Conservation (phyloP, 495 filamentous ascomycete species). For the Apodospora peruviana region DNA sequence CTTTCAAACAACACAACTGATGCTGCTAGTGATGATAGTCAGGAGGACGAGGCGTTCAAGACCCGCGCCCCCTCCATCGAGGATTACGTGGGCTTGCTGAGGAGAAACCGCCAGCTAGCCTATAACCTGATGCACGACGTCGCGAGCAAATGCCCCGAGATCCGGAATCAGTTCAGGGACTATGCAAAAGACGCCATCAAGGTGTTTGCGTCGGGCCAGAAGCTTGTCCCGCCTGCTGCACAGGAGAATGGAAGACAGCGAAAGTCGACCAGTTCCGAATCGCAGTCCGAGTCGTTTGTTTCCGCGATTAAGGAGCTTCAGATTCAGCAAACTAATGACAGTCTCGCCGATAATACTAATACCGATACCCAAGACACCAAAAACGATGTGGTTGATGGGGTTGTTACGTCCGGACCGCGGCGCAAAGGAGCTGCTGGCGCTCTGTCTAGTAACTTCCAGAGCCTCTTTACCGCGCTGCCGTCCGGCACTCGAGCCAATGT, state of each 20-base stretch:
- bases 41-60: constrained; percentile 12
- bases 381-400: not conserved
- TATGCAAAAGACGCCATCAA: constrained; percentile 28
- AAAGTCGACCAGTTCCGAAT: too few relatives aligned
- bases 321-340: not conserved
- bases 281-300: not conserved
- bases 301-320: not conserved
- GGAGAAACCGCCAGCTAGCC: constrained; percentile 45
- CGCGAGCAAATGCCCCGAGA: constrained; percentile 54
- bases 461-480: constrained; percentile 41
- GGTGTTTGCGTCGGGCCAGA: constrained; percentile 17
- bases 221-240: not conserved
- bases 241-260: not conserved
- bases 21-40: not conserved
- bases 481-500: constrained; percentile 27
- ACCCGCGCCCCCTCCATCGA: constrained; percentile 46
- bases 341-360: not conserved
- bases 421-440: constrained; percentile 31
- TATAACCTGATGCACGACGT: constrained; percentile 61
- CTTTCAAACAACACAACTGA: not conserved
- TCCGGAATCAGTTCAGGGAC: constrained; percentile 42
- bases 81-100: constrained; percentile 54
- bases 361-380: not conserved
- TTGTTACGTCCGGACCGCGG: not conserved
- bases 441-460: constrained; percentile 38